Base-by-base conservation (phyloP, 495 filamentous ascomycete species). In the Penicillium taxi region DNA sequence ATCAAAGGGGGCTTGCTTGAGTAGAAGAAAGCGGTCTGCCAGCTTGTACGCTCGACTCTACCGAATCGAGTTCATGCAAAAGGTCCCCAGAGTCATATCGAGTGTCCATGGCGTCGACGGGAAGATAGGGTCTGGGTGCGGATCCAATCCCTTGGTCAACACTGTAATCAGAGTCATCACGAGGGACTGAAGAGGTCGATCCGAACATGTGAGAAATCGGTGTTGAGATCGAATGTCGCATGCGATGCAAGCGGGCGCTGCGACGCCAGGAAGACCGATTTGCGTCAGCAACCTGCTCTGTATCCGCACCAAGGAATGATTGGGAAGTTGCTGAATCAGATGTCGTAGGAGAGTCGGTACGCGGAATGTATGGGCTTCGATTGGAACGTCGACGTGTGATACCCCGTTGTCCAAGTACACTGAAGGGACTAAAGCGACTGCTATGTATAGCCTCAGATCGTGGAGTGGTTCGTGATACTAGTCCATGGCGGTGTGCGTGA, bases 141-240 rank as follows among this genome's bases (percentile, higher is more conserved):
- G n/a, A n/a, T n/a, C n/a, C n/a, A n/a, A n/a, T n/a, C n/a, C n/a
- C n/a, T n/a, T n/a, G n/a, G n/a, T n/a, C n/a, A n/a, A n/a, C n/a
- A n/a, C n/a, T n/a, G n/a, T n/a, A n/a, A n/a, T n/a, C 24, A 4
- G 32, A 14, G 13, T n/a, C 25, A 24, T 44, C 50, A 12, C 46
- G 36, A 6, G 44, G 35, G 3, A 42, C 32, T 19, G 45, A 28
- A 27, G 52, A 40, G 3, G 56, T 35, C n/a, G 42, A 39, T 9
- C 64, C 61, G 27, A 70, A 69, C 53, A 70, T 66, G 9, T 69
- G 61, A 25, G 63, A 59, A 18, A 70, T 69, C 1, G 67, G 67
- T 2, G 43, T 56, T 24, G 65, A 62, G 29, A 71, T 26, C 9
- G 67, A 71, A 39, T 69, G 53, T 18, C 65, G 59, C 42, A 69